Percentiles rank a stretch among this genome's conserved stretches.
phyloP scores from a whole-genome alignment of 768 basidiomycete genomes.

The Lactifluus piperatus region DNA sequence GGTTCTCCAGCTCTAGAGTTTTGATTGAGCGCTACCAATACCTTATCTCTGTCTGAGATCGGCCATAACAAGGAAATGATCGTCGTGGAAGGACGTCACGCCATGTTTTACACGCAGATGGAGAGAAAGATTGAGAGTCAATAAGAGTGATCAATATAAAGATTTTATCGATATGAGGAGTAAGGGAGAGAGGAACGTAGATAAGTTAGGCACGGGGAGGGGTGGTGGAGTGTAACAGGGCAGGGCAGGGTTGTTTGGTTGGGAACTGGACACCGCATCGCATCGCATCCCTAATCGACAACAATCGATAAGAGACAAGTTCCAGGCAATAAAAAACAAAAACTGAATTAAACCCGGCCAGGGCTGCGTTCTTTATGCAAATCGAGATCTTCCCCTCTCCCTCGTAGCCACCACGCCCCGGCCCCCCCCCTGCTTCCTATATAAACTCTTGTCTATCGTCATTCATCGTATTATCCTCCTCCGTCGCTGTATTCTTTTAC shows the following conservation, averaged over 20 bases:
- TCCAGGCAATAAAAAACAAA: no score
- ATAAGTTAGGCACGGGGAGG: not conserved
- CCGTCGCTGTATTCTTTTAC: not conserved
- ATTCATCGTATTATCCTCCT: not conserved
- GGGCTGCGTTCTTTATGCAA: not conserved
- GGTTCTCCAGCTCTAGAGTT: not conserved
- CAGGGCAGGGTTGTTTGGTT: no score
- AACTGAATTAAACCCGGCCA: conserved; percentile 11
- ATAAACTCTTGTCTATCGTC: conserved; percentile 17
- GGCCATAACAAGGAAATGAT: not conserved
- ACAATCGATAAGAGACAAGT: conserved; percentile 13
- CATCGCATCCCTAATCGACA: not conserved
- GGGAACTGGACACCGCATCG: no score
- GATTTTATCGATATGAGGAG: not conserved
- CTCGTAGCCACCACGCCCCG: conserved; percentile 15
- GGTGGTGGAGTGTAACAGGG: no score
- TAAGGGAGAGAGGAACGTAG: not conserved
- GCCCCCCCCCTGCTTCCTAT: conserved; percentile 16
- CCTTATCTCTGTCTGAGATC: conserved; percentile 12
- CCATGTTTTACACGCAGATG: not conserved
- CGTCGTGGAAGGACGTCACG: not conserved
- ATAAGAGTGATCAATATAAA: no score
- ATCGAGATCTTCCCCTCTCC: conserved; percentile 9
- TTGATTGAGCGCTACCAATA: not conserved
- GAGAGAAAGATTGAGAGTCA: not conserved